Base-by-base conservation (phyloP, 2,329 filamentous ascomycete species). In the Aspergillus transmontanensis region DNA sequence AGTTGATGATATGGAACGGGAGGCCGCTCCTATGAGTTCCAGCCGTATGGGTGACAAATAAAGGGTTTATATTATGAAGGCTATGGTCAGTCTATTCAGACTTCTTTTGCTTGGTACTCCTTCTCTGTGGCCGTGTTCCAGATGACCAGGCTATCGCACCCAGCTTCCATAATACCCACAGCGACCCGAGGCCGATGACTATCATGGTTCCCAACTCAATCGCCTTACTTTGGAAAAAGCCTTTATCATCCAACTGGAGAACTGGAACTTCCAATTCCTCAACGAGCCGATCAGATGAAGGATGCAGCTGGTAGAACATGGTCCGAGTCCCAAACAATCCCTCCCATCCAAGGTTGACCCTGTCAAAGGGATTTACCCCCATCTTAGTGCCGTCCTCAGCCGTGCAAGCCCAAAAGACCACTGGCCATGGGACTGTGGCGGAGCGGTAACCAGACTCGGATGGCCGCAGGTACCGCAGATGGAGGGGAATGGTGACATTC, bases 371-470 rank as follows among this genome's bases (percentile, higher is more conserved):
- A 72, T 91, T 97, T 6, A 84, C 85, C 0, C 85, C 78, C 78
- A 94, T 91, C 71, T 91, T 90, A 0, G 84, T 84, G 0, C 85
- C 76, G 39, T 79, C 78, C 43, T 81, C 77, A 0, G 89, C 86
- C 9, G 86, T 83, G 73, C 94, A 98, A 0, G 93, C 93, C 94
- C 94, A 97, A 81, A 97, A 97, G 0, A 97, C 86, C 0, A 87
- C 86, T 0, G 94, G 94, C 81, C 90, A 94, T 0, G 94, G 91
- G 0, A 95, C 76, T n/a, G 87, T 80, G 1, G 89, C 77, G 5
- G 82, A 68, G 2, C 79, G 76, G 66, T 86, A 82, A 3, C 89
- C 89, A 3, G 82, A 82, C 50, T 77, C 75, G 0, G 84, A 83
- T 0, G 91, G 91, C 6, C 83, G 79, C 5, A 96, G 83, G 75